A percentile compares a stretch with the other conserved stretches of the same genome.
phyloP scores from a whole-genome alignment of 108 stramenopile species.

The Cyclotella sp. region DNA sequence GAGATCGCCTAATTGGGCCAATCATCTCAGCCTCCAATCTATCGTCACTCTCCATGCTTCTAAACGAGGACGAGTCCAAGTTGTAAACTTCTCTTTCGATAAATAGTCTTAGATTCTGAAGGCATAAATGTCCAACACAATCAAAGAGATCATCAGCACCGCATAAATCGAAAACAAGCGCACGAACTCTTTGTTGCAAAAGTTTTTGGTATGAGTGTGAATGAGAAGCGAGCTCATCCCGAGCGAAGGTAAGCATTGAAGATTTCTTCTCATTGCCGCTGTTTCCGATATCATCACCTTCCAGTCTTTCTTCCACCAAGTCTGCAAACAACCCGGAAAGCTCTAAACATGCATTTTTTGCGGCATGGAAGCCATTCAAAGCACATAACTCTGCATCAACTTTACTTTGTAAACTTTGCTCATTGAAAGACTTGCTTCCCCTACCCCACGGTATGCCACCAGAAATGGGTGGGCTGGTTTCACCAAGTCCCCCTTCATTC shows the following conservation, averaged over 20 bases:
- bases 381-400: slow-evolving; percentile 71
- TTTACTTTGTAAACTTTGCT: slow-evolving; percentile 54
- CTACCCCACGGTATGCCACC: slow-evolving; percentile 53
- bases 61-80: slow-evolving; percentile 62
- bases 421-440: slow-evolving; percentile 10
- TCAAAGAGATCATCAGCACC: slow-evolving; percentile 58
- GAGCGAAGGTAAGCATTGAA: slow-evolving; percentile 75
- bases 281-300: slow-evolving; percentile 25
- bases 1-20: slow-evolving; percentile 58
- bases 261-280: slow-evolving; percentile 24
- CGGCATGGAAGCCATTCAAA: slow-evolving; percentile 79
- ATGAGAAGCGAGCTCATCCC: slow-evolving; percentile 79
- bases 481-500: neutral
- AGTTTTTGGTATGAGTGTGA: slow-evolving; percentile 58
- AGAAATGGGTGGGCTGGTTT: slow-evolving; percentile 58
- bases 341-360: slow-evolving; percentile 65
- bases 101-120: slow-evolving; percentile 68
- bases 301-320: slow-evolving; percentile 42
- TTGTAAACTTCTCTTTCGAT: slow-evolving; percentile 73
- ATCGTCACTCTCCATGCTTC: slow-evolving; percentile 66
- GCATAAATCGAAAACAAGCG: slow-evolving; percentile 66
- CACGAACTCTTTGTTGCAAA: slow-evolving; percentile 46
- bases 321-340: slow-evolving; percentile 70
- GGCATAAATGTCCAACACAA: slow-evolving; percentile 49
- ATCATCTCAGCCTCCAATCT: slow-evolving; percentile 66